Conservation (phyloP, 208 protist genomes). For the Trypanosoma theileri region DNA sequence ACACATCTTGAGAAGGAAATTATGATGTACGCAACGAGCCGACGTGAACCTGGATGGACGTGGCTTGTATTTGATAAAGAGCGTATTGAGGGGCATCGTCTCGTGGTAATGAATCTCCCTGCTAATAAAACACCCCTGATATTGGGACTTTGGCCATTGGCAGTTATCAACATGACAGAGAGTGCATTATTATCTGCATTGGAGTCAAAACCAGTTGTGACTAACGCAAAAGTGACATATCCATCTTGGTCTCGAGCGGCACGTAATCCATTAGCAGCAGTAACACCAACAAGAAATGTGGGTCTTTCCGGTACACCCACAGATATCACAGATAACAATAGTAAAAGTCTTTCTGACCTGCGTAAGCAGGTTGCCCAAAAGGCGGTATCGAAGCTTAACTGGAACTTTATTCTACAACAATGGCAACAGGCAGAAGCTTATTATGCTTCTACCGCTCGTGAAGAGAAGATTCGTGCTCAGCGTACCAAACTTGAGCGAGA, state of each 20-base stretch:
- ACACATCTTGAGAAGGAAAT: constrained; percentile 34
- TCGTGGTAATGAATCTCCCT: constrained; percentile 58
- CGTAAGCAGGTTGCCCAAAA: constrained; percentile 26
- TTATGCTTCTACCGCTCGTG: constrained; percentile 50
- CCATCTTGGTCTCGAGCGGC: constrained; percentile 65
- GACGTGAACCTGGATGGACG: constrained; percentile 49
- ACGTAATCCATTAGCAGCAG: constrained; percentile 32
- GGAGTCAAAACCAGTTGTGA: constrained; percentile 3
- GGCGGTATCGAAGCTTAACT: constrained; percentile 53
- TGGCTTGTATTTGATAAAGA: constrained; percentile 64
- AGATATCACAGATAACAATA: background rate
- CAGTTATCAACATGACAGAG: constrained; percentile 70
- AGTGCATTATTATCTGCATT: constrained; percentile 35
- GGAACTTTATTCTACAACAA: constrained; percentile 69
- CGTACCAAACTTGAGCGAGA: constrained; percentile 49
- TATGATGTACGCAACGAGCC: constrained; percentile 37
- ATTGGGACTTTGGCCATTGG: constrained; percentile 80
- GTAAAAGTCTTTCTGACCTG: constrained; percentile 21
- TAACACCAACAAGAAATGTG: background rate
- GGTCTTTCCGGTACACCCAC: background rate
- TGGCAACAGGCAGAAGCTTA: constrained; percentile 46
- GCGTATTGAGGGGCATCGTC: constrained; percentile 6
- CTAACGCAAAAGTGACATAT: constrained; percentile 8
- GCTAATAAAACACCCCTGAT: constrained; percentile 47
- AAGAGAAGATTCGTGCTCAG: constrained; percentile 21